Base-by-base conservation (phyloP, 306 rosid genomes). In the Alnus rubra region DNA sequence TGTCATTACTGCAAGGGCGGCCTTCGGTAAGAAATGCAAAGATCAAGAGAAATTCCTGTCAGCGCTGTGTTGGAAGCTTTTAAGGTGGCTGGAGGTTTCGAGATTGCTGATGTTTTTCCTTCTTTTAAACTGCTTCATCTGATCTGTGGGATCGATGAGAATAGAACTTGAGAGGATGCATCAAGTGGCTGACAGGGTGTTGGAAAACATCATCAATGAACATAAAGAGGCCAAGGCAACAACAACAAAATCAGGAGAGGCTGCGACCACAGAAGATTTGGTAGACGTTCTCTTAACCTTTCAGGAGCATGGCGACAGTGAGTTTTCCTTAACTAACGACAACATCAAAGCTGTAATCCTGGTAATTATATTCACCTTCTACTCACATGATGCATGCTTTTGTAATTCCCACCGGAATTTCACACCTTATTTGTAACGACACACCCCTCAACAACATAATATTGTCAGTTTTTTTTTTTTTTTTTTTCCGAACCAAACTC, bases 31-130 rank as follows among this genome's bases (percentile, higher is more conserved):
- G 47, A 60, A 69, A 13, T 42, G n/a, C 72, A 76, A 28, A 2
- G 83, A 81, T 18, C 89, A 85, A 31, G 82, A 80, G 4, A 62
- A 58, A 1, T 85, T 85, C 72, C 72, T 73, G 8, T 4, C 45
- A 3, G 4, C 42, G 4, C 42, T 0, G 11, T 68, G 15, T 56
- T 68, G 77, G 74, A 76, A 28, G 30, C 2, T 1, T 4, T 47
- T 2, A 35, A 13, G 16, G 19, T 15, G 1, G 80, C 59, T 0
- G 74, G 58, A 15, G 88, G 89, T 11, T 84, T 86, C 13, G 13
- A 60, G 55, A 42, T 85, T 9, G 86, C 73, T 4, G 87, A 85
- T 50, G 9, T 88, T 49, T 88, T 80, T 69, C 91, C 91, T 73
- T 88, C 89, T 0, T 69, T 69, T 15, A 77, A 71, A 13, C 72